Evolutionary conservation across 2,329 filamentous ascomycete genomes (phyloP), one percentile per base, ranked within the genome.

Genomic region (Cladosporium cucumerinum): DNA sequence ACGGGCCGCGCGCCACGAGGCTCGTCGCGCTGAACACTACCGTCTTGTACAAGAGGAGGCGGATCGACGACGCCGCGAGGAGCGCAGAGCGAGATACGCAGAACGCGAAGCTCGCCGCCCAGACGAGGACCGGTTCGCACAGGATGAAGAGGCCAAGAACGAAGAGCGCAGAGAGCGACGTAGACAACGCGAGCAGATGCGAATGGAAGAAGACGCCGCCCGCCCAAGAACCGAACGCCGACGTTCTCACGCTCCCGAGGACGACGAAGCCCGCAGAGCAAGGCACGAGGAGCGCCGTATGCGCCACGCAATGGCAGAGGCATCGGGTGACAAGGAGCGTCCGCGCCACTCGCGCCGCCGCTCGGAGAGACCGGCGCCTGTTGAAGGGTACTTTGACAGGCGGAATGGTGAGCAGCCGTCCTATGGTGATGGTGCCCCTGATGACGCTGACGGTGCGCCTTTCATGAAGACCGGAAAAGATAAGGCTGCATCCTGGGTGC

Each of bases 401-500:
- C 79, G 79, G 70, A 81, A 81, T 68, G 71, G 71, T 71, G 70
- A 73, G 68, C 72, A 69, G 52, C 66, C 68, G 63, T 67, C 67
- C 57, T 61, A 69, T 67, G 70, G 71, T 70, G 72, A 72, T 69
- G 71, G 67, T 43, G 60, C 58, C 57, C 75, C 76, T 14, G 78
- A 77, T 69, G 43, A 26, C 58, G 43, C 43, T 48, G 54, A 57
- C 54, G 54, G 55, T 69, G 59, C 59, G 46, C 58, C 43, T 36
- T 66, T 74, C 34, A 69, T 71, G 64, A 71, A 72, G 67, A 68
- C 69, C 68, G 72, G 72, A 64, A 76, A 78, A 58, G 80, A 83
- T 73, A 83, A 83, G 73, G 83, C 81, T 5, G 77, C 77, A 1
- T 81, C 78, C 0, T 84, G 81, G 81, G 80, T 84, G 10, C 73